phyloP scores from a whole-genome alignment of 2,329 filamentous ascomycete genomes.

The Coniella vitis region DNA sequence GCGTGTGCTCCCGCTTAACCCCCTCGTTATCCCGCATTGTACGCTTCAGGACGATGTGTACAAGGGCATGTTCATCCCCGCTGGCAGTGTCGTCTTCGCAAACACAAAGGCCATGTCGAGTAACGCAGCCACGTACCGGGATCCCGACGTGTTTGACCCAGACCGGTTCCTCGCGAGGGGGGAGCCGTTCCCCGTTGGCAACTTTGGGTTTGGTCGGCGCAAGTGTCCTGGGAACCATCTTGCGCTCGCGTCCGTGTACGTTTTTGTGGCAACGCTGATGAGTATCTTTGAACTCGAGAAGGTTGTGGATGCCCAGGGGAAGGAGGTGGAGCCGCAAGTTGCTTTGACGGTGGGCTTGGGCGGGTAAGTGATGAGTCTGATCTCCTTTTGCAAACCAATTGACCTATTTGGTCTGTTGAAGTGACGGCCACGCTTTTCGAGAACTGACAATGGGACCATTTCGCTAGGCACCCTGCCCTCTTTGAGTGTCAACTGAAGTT shows the following conservation, averaged over 20 bases:
- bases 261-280: constrained; percentile 31
- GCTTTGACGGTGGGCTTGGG: constrained; percentile 19
- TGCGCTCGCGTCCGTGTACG: constrained; percentile 26
- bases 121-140: constrained; percentile 32
- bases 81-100: constrained; percentile 34
- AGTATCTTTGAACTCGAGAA: constrained; percentile 15
- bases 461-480: constrained; percentile 17
- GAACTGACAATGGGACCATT: neutral
- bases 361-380: constrained; percentile 8
- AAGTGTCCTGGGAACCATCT: constrained; percentile 27
- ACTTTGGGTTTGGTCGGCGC: constrained; percentile 47
- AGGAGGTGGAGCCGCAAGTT: constrained; percentile 17
- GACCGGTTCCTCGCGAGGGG: constrained; percentile 36
- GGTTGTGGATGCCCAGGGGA: constrained; percentile 16
- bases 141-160: constrained; percentile 39
- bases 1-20: constrained; percentile 38
- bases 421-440: neutral
- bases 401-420: neutral
- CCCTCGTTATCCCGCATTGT: constrained; percentile 48
- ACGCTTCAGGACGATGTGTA: constrained; percentile 50
- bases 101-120: constrained; percentile 39
- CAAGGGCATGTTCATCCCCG: constrained; percentile 48
- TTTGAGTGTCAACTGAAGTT: constrained; percentile 17
- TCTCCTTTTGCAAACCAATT: neutral
- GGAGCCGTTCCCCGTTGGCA: constrained; percentile 39